A percentile compares a stretch with the other conserved stretches of the same genome.
Evolutionary conservation across 2,329 filamentous ascomycete genomes (phyloP).

Genomic region (Stagonosporopsis tanaceti): DNA sequence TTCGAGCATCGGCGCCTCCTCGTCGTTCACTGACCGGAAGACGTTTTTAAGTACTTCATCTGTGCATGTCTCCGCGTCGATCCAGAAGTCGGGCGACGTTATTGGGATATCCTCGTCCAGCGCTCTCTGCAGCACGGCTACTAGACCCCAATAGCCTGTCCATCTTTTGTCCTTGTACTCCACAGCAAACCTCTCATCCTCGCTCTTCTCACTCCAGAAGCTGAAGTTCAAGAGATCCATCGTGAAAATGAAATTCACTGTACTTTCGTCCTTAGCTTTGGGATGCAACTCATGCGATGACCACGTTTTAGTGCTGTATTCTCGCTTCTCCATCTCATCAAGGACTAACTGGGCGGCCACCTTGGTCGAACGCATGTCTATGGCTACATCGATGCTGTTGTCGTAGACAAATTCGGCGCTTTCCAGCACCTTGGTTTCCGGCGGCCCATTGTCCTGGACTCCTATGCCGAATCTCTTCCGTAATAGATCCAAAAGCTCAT

Average conservation of each 20-base stretch:
- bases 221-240: conserved; percentile 98
- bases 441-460: conserved; percentile 61
- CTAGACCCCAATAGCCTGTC: conserved; percentile 96
- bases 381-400: conserved; percentile 89
- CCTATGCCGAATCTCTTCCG: conserved; percentile 77
- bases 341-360: conserved; percentile 81
- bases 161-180: conserved; percentile 81
- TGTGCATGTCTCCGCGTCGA: conserved; percentile 76
- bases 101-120: conserved; percentile 91
- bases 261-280: conserved; percentile 77
- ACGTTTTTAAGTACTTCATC: conserved; percentile 76
- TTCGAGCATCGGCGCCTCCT: conserved; percentile 83
- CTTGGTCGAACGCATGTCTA: conserved; percentile 85
- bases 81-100: conserved; percentile 87
- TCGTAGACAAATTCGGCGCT: conserved; percentile 87
- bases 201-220: conserved; percentile 83
- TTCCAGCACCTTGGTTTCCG: conserved; percentile 83
- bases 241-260: conserved; percentile 91
- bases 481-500: conserved; percentile 84
- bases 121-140: conserved; percentile 85
- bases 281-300: conserved; percentile 89
- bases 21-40: conserved; percentile 85
- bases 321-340: conserved; percentile 80
- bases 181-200: conserved; percentile 79
- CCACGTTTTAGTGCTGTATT: conserved; percentile 87